Evolutionary conservation across 768 basidiomycete species (phyloP), one percentile per base, ranked within the genome.

Genomic region (Exsudoporus frostii): DNA sequence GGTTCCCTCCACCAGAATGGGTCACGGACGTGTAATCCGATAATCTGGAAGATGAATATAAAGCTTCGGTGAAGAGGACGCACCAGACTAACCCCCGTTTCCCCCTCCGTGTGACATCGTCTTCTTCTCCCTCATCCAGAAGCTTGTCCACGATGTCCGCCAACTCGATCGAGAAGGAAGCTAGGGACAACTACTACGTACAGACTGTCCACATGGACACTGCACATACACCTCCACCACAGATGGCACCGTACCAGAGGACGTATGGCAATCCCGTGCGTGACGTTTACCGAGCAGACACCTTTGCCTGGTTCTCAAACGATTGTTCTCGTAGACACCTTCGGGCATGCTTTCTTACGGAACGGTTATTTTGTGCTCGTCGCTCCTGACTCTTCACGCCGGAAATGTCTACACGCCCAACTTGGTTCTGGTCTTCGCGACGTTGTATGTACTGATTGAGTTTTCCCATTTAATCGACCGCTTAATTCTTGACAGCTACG

Each of bases 291-390:
- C 25, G 7, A 37, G 22, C 19, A 2, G 6, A n/a, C 34, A 5
- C 45, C 15, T 51, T 44, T 22, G 2, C 13, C n/a, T 49, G 15
- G 7, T 45, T 50, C 49, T 41, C 10, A 43, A 30, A 32, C 11
- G 39, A 49, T 17, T n/a, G 25, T 37, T 38, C 20, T 39, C 46
- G 8, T 38, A 68, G 67, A 60, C 59, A 42, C 65, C 65, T 40
- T 37, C 69, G 43, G 65, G 65, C 8, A 64, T 69, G 65, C 56
- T 66, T 52, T 56, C 65, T 20, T 66, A 64, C 25, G 62, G 67
- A 22, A 65, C 65, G 13, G 67, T 64, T 32, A 65, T 69, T 17
- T 48, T 69, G 45, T 69, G 67, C 45, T 69, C 65, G 4, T 66
- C 65, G 7, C 27, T 66, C 40, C 36, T 69, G 41, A 66, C 65